Percentiles rank a stretch among this genome's conserved stretches.
phyloP scores from a whole-genome alignment of 2,329 filamentous ascomycete species.

The Cladosporium sp. region DNA sequence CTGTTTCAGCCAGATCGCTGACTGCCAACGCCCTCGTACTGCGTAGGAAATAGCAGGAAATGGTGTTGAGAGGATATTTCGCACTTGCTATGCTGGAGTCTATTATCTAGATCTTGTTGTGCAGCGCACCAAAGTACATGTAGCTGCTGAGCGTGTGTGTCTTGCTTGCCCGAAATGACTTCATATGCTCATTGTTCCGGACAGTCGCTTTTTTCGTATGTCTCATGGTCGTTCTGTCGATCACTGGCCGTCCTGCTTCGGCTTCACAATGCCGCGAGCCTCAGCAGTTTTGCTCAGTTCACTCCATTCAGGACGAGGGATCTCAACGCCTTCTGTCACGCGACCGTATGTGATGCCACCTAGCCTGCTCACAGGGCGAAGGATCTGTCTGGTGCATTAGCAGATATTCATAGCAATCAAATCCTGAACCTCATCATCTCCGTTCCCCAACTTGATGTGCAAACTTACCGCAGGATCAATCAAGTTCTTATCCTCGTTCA shows the following conservation, averaged over 20 bases:
- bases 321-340: constrained; percentile 67
- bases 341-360: constrained; percentile 86
- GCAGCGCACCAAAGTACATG: no score
- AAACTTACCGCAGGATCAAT: constrained; percentile 65
- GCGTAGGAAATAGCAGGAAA: no score
- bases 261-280: constrained; percentile 53
- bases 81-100: no score
- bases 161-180: no score
- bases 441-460: no score
- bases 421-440: neutral
- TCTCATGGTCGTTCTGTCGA: neutral
- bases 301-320: constrained; percentile 59
- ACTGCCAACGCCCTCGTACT: no score
- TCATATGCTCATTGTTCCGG: no score
- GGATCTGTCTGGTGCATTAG: constrained; percentile 48
- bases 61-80: no score
- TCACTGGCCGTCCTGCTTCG: constrained; percentile 45
- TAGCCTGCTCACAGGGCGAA: constrained; percentile 74
- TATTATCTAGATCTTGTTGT: no score
- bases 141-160: no score
- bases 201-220: neutral
- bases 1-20: no score
- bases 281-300: constrained; percentile 57
- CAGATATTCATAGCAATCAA: constrained; percentile 8
- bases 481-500: constrained; percentile 73